phyloP scores from a whole-genome alignment of 352 stramenopile species.

The Phytopythium helicoides region DNA sequence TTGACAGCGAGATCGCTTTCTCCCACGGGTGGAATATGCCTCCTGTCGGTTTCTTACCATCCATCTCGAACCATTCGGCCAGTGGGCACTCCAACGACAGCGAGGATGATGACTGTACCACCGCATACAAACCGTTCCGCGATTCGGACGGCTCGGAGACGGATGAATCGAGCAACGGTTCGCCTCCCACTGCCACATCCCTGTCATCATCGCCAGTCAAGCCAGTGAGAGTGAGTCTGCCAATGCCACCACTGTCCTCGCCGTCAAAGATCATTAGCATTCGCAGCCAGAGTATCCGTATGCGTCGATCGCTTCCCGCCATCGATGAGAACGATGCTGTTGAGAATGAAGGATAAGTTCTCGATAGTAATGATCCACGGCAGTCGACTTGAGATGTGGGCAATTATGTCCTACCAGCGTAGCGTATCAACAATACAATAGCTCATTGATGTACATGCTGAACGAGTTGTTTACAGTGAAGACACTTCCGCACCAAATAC shows the following conservation, averaged over 20 bases:
- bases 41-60: slow-evolving; percentile 1
- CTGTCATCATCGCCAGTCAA: neutral
- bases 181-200: neutral
- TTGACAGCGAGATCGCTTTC: slow-evolving; percentile 1
- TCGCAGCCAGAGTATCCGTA: slow-evolving; percentile 6
- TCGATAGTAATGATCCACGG: no score
- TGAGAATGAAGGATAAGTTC: slow-evolving; percentile 5
- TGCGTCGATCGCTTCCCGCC: slow-evolving; percentile 3
- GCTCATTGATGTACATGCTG: no score
- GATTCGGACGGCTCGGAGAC: slow-evolving; percentile 2
- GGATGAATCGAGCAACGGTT: slow-evolving; percentile 2
- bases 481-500: no score
- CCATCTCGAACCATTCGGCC: neutral
- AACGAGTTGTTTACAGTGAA: no score
- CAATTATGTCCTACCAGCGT: no score
- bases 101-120: neutral
- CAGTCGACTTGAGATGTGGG: no score
- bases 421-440: no score
- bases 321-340: slow-evolving; percentile 6
- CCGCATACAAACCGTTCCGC: slow-evolving; percentile 7
- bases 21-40: slow-evolving; percentile 1
- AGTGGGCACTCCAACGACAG: neutral
- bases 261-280: slow-evolving; percentile 8
- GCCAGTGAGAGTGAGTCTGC: neutral
- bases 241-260: neutral